phyloP scores from a whole-genome alignment of 1,284 basidiomycete genomes.

The Ceratobasidium sp. region DNA sequence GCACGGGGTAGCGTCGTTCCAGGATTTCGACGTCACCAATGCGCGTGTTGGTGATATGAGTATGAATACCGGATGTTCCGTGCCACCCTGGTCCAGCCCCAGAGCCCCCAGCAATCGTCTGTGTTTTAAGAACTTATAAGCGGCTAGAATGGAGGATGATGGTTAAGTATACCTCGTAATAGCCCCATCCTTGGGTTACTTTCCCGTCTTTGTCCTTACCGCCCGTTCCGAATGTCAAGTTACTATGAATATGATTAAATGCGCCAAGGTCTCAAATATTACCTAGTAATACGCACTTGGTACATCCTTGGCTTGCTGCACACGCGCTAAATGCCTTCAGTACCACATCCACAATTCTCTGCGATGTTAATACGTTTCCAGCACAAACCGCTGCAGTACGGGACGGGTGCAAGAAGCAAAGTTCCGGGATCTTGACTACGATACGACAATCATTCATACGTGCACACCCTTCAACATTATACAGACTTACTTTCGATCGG shows the following conservation, averaged over 20 bases:
- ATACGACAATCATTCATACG: slow-evolving; percentile 8
- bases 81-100: slow-evolving; percentile 92
- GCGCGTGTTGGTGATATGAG: slow-evolving; percentile 93
- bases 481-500: slow-evolving; percentile 68
- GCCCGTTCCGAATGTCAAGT: slow-evolving; percentile 89
- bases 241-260: slow-evolving; percentile 54
- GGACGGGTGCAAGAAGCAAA: slow-evolving; percentile 82
- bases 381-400: slow-evolving; percentile 89
- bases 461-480: not conserved
- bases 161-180: slow-evolving; percentile 76
- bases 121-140: slow-evolving; percentile 37
- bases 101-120: slow-evolving; percentile 93
- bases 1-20: slow-evolving; percentile 87
- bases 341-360: slow-evolving; percentile 94
- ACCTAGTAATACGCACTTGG: slow-evolving; percentile 61
- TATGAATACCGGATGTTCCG: slow-evolving; percentile 86
- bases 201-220: slow-evolving; percentile 84
- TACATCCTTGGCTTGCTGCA: slow-evolving; percentile 93
- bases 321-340: slow-evolving; percentile 92
- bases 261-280: not conserved
- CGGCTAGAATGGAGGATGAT: slow-evolving; percentile 18
- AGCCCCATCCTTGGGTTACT: slow-evolving; percentile 85
- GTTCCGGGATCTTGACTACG: slow-evolving; percentile 79
- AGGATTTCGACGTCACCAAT: slow-evolving; percentile 94
- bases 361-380: slow-evolving; percentile 91